These are phyloP conservation scores for Pichia nanzhaoensis DNA, from an alignment of 805 yeast species.

Conservation along the genomic window DNA sequence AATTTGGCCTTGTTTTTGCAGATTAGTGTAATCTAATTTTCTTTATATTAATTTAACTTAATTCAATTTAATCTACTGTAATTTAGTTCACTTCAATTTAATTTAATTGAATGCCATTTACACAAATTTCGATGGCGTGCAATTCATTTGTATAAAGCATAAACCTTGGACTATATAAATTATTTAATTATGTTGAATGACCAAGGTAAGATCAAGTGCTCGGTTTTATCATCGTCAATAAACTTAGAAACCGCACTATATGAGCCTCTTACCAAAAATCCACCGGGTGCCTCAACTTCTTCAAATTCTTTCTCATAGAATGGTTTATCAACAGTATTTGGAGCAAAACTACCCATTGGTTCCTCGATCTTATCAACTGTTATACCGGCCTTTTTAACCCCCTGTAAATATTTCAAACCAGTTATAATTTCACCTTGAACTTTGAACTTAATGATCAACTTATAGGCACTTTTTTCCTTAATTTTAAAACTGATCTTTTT, in stretches of 20 bases:
- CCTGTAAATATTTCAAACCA: constrained; percentile 80
- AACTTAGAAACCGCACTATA: constrained; percentile 78
- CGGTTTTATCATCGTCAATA: constrained; percentile 75
- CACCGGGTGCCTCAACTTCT: constrained; percentile 87
- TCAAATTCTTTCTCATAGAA: constrained; percentile 63
- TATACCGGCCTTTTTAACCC: constrained; percentile 80
- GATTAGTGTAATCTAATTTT: not conserved
- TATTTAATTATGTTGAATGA: constrained; percentile 69
- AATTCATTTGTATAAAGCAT: too few species aligned
- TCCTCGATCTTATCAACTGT: constrained; percentile 81
- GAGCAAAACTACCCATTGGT: constrained; percentile 87
- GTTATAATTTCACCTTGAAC: constrained; percentile 82
- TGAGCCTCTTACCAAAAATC: constrained; percentile 79
- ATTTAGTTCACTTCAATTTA: too few species aligned
- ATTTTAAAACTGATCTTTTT: constrained; percentile 60
- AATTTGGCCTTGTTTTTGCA: not conserved
- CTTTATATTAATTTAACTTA: too few species aligned
- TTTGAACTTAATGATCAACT: constrained; percentile 66
- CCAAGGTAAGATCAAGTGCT: constrained; percentile 77
- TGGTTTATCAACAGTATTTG: constrained; percentile 76
- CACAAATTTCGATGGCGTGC: too few species aligned
- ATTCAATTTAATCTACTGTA: too few species aligned
- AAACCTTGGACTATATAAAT: not conserved
- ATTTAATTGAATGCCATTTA: too few species aligned
- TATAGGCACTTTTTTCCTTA: constrained; percentile 72